Evolutionary conservation across 768 basidiomycete genomes (phyloP), one percentile per base, ranked within the genome.

Genomic region (Wakefieldia striispora): DNA sequence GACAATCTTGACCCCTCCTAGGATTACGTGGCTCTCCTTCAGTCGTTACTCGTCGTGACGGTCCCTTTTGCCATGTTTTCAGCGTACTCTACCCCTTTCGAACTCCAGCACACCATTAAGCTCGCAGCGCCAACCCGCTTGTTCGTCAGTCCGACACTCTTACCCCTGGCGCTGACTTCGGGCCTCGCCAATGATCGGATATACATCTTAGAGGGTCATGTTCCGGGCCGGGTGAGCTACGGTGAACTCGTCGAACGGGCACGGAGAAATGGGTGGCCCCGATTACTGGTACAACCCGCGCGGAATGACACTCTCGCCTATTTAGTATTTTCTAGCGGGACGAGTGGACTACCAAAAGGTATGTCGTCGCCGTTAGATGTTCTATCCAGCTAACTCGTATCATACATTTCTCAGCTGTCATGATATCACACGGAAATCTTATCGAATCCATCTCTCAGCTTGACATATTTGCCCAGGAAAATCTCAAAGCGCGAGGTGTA

Each of bases 281-380:
- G 71, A 1, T 58, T 78, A 1, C 68, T 70, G 1, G 65, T 81
- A 27, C 73, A 71, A 36, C 69, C 73, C 0, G 84, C 78, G 0
- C 67, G 55, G 16, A 71, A 68, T 26, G 69, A 83, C 50, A 85
- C 82, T 0, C 66, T 88, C 1, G 87, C 84, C 1, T 87, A 89
- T 61, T 70, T 90, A 3, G 70, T 84, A 0, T 88, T 87, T 60
- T 90, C 88, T 0, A 89, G 88, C 57, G 88, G 88, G 20, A 90
- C 88, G 0, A 88, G 77, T 51, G 88, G 88, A 0, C 68, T 83
- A 4, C 86, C 88, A 0, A 90, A 90, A 77, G 86, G 86, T 82
- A 21, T 7, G 60, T 51, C 7, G 6, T 16, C 3, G 6, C 10
- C 7, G 19, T 11, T 13, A 14, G 21, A 36, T 17, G 11, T 3